Evolutionary conservation across 208 protist species (phyloP), one percentile per base, ranked within the genome.

Genomic region (Trypanosoma platydactyli): DNA sequence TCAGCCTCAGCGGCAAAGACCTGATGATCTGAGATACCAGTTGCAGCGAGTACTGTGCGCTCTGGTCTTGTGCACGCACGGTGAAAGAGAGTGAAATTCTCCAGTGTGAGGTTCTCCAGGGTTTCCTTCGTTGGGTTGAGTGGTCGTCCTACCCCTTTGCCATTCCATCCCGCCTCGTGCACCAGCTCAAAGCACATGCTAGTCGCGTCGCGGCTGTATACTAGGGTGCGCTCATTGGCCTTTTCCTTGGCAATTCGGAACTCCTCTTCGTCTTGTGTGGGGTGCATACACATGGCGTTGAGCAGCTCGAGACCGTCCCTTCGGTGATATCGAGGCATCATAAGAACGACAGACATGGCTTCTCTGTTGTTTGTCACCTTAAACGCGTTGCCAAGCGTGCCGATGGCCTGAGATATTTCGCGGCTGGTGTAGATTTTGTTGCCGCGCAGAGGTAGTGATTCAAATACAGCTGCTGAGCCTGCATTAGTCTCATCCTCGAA

Each of bases 301-400:
- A 94, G 69, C 18, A 97, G 68, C 22, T 95, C 86, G 12, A 95
- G 58, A 0, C 84, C 92, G 22, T 94, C 87, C 5, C 63, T 66
- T 41, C 77, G 80, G 57, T 97, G 86, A 51, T 94, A 95, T 40
- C 82, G 77, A 25, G 88, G 87, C 66, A 91, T 63, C 86, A 90
- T 91, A 13, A 94, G 79, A 73, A 91, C 79, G 42, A 84, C 83
- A 0, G 71, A 76, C 71, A 93, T 86, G 9, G 85, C 84, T 71
- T 97, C 89, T n/a, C 86, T 81, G 63, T 94, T 91, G 71, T 97
- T 95, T 20, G 71, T 88, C 0, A 94, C 84, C 57, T 83, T 82
- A 62, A 89, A 93, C 13, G 86, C 83, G 63, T 92, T 93, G 35
- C 86, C 88, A 13, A 95, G 68, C 40, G 83, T 66, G 22, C 83